Evolutionary conservation across 2,329 filamentous ascomycete genomes (phyloP).

Genomic region (Talaromyces marneffei): DNA sequence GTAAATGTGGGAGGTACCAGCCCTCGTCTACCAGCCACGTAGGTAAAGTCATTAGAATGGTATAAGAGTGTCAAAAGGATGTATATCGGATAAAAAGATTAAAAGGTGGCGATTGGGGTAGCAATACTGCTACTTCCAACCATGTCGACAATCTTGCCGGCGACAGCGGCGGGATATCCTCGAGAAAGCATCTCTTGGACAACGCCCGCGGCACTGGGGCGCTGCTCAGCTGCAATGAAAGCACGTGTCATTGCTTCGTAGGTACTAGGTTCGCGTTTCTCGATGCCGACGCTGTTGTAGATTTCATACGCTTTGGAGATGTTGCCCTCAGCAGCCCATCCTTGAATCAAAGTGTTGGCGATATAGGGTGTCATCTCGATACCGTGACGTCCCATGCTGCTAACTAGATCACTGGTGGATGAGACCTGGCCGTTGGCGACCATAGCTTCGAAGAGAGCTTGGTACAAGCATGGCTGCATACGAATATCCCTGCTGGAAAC

Average conservation of each 20-base stretch:
- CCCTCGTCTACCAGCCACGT: constrained; percentile 12
- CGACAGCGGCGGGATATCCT: constrained; percentile 85
- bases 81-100: constrained; percentile 11
- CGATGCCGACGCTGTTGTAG: constrained; percentile 69
- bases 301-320: constrained; percentile 71
- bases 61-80: constrained; percentile 11
- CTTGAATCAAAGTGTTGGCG: constrained; percentile 95
- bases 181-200: constrained; percentile 86
- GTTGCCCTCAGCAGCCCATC: constrained; percentile 81
- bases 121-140: constrained; percentile 48
- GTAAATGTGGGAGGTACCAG: constrained; percentile 11
- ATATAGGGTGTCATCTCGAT: constrained; percentile 95
- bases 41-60: constrained; percentile 11
- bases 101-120: neutral
- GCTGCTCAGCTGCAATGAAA: constrained; percentile 77
- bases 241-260: constrained; percentile 98
- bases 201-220: constrained; percentile 66
- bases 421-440: constrained; percentile 85
- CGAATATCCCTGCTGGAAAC: constrained; percentile 61
- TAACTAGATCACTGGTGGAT: constrained; percentile 67
- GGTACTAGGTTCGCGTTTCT: constrained; percentile 88
- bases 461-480: constrained; percentile 81
- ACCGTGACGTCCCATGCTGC: constrained; percentile 64
- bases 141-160: constrained; percentile 88
- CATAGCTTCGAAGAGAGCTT: constrained; percentile 94